Conservation (phyloP, 305 asterid species). For the Fraxinus floribunda region DNA sequence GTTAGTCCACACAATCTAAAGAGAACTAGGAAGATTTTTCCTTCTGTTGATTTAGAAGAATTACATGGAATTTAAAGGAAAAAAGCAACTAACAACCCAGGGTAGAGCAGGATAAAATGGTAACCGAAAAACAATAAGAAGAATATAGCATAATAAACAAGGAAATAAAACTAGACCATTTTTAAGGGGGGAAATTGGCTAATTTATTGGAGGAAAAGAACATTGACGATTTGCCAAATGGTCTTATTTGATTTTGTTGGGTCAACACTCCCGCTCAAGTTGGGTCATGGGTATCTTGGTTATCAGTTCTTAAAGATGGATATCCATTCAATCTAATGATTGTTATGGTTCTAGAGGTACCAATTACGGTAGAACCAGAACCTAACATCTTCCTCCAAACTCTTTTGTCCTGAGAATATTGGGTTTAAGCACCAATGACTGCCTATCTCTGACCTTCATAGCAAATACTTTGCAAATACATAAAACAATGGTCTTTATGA, state of each 20-base stretch:
- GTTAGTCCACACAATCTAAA: not conserved
- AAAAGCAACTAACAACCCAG: not conserved
- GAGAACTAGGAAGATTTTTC: not conserved
- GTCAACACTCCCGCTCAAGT: not conserved
- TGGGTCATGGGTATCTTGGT: not conserved
- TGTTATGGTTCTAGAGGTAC: not conserved
- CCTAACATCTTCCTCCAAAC: not conserved
- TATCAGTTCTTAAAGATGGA: not conserved
- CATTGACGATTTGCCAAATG: not conserved
- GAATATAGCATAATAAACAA: not conserved
- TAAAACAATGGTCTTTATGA: not conserved
- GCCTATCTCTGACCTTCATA: not conserved
- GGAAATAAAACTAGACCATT: not conserved
- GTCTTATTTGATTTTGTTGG: not conserved
- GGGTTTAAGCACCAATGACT: not conserved
- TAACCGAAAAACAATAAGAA: not conserved
- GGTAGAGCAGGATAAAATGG: not conserved
- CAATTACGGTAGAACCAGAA: not conserved
- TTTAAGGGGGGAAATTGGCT: not conserved
- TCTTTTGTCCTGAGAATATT: not conserved
- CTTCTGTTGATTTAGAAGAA: not conserved
- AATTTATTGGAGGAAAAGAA: not conserved
- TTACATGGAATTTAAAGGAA: not conserved
- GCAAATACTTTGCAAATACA: not conserved
- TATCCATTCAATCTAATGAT: not conserved